Evolutionary conservation across 208 protist species (phyloP), one percentile per base, ranked within the genome.

Genomic region (Leishmania aethiopica): DNA sequence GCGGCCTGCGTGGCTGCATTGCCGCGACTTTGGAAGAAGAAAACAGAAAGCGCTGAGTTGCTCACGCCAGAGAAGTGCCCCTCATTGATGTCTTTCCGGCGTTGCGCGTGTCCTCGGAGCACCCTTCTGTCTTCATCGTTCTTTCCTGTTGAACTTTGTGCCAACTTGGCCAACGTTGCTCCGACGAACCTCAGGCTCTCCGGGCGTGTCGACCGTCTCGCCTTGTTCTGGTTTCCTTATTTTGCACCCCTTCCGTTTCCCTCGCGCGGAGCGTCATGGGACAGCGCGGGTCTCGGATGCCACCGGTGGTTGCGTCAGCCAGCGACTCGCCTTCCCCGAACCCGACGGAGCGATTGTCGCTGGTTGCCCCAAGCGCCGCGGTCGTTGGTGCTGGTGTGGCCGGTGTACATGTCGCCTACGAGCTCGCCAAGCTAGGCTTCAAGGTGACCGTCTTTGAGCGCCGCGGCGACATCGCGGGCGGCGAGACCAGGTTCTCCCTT

Each of bases 391-490:
- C 90, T 42, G 95, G 95, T 35, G 91, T 97, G 55, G 91, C 92
- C 1, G 95, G 95, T 32, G 93, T 97, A 22, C 95, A 97, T 83
- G 90, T 91, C 0, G 95, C 95, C 13, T 95, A 97, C 78, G 95
- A 97, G 83, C 87, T 97, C 35, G 93, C 90, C 17, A 85, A 91
- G 42, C 70, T 96, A 11, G 95, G 95, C 22, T 97, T 97, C 69
- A 77, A 90, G 10, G 95, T 97, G 32, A 96, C 91, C 1, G 92
- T 97, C 17, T 96, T 96, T 80, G 95, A 97, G 59, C 83, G 92
- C 1, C 75, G 77, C 35, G 32, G 37, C 62, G 67, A 75, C 6
- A 81, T 93, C 53, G 93, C 85, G 22, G 85, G 77, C 7, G 91
- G 91, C 25, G 92, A 89, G 73, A 96, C 95, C n/a, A 81, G 81